phyloP scores from a whole-genome alignment of 2,329 filamentous ascomycete genomes.

The Ceratocystis diversiconidia region DNA sequence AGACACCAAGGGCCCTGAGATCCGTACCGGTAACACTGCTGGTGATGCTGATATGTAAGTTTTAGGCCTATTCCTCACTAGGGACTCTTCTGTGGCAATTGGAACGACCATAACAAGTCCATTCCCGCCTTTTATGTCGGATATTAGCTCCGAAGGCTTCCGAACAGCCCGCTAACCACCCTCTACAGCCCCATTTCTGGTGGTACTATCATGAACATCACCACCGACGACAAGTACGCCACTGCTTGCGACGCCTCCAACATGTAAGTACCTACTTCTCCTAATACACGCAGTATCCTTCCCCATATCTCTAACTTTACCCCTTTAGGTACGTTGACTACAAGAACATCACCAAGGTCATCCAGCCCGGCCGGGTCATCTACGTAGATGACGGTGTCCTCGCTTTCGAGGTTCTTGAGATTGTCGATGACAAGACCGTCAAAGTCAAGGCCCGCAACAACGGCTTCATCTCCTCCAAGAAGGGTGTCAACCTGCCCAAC shows the following conservation, averaged over 20 bases:
- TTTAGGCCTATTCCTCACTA: background rate
- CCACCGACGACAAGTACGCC: constrained; percentile 87
- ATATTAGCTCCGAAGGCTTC: background rate
- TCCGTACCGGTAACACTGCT: constrained; percentile 53
- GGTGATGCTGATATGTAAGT: constrained; percentile 62
- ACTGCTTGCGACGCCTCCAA: constrained; percentile 74
- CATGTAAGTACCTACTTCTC: constrained; percentile 50
- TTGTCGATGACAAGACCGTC: constrained; percentile 80
- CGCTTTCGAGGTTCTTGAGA: constrained; percentile 81
- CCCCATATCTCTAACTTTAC: background rate
- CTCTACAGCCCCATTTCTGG: constrained; percentile 52
- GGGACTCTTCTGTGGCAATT: background rate
- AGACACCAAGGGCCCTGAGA: constrained; percentile 52
- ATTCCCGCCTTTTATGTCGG: background rate
- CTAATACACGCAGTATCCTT: background rate
- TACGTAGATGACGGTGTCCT: constrained; percentile 98
- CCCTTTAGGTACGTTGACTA: constrained; percentile 77
- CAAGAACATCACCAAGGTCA: constrained; percentile 99
- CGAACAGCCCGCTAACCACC: background rate
- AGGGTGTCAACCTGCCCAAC: constrained; percentile 98
- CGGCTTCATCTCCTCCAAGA: constrained; percentile 95
- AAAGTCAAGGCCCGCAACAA: constrained; percentile 86
- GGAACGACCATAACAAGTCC: background rate
- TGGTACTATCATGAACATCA: constrained; percentile 82
- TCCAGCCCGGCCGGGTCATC: constrained; percentile 77